phyloP scores from a whole-genome alignment of 495 filamentous ascomycete genomes.

The Evernia prunastri region DNA sequence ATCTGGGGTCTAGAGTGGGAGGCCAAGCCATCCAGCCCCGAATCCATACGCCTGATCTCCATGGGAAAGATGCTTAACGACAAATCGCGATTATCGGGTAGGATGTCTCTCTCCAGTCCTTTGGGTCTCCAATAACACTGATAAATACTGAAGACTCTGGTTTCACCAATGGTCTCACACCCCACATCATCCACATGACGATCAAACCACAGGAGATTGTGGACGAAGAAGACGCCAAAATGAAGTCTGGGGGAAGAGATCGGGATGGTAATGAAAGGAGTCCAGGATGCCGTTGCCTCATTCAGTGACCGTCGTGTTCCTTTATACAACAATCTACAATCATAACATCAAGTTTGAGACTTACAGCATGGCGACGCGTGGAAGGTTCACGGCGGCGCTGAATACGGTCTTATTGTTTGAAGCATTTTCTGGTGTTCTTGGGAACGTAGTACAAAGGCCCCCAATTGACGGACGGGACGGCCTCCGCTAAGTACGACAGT shows the following conservation, averaged over 20 bases:
- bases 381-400: conserved; percentile 2
- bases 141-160: conserved; percentile 56
- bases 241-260: conserved; percentile 57
- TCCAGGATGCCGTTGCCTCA: conserved; percentile 71
- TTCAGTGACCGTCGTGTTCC: conserved; percentile 29
- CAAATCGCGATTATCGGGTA: conserved; percentile 71
- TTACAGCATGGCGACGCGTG: background rate
- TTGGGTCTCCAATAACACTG: background rate
- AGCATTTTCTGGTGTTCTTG: conserved; percentile 1
- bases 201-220: conserved; percentile 81
- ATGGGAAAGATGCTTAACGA: conserved; percentile 86
- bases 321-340: background rate
- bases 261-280: conserved; percentile 56
- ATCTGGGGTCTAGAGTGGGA: conserved; percentile 64
- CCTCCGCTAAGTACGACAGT: background rate
- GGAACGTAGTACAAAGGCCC: background rate
- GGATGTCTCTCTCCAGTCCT: conserved; percentile 3
- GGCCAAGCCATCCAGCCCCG: conserved; percentile 70
- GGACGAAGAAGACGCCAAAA: conserved; percentile 83
- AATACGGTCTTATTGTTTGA: background rate
- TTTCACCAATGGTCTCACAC: conserved; percentile 58
- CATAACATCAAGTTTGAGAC: background rate
- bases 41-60: conserved; percentile 78
- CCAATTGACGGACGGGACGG: background rate
- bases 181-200: conserved; percentile 90